Conservation (phyloP, 768 basidiomycete genomes). For the Lentinula guzmanii region DNA sequence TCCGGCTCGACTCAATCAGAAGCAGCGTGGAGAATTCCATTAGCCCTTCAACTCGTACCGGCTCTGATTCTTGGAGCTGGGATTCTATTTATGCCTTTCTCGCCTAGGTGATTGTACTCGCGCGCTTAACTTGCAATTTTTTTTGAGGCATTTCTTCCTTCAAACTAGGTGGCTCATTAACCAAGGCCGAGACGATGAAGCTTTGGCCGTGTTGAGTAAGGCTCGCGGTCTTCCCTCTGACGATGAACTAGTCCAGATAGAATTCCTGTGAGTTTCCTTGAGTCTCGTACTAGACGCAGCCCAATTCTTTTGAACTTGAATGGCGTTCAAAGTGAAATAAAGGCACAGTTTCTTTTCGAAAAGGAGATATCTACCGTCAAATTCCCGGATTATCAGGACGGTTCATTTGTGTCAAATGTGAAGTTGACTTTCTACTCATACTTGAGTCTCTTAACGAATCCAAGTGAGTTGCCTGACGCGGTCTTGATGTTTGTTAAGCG, state of each 20-base stretch:
- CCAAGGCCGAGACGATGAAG: constrained; percentile 71
- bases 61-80: constrained; percentile 66
- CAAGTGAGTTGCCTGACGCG: constrained; percentile 24
- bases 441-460: constrained; percentile 49
- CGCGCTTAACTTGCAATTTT: not conserved
- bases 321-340: constrained; percentile 49
- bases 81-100: constrained; percentile 75
- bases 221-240: constrained; percentile 53
- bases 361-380: constrained; percentile 50
- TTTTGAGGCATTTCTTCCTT: not conserved
- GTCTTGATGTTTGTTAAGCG: not conserved
- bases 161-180: constrained; percentile 64
- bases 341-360: constrained; percentile 70
- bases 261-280: constrained; percentile 51
- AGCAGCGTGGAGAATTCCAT: constrained; percentile 72
- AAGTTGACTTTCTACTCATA: constrained; percentile 59
- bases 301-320: not conserved
- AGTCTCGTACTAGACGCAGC: not conserved
- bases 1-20: constrained; percentile 49
- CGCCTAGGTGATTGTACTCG: constrained; percentile 46
- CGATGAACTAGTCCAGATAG: constrained; percentile 63
- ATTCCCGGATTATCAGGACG: constrained; percentile 64
- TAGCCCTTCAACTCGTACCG: constrained; percentile 70
- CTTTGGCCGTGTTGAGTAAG: constrained; percentile 53
- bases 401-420: constrained; percentile 47